phyloP scores from a whole-genome alignment of 1,139 yeast genomes.

The Pichia sp. region DNA sequence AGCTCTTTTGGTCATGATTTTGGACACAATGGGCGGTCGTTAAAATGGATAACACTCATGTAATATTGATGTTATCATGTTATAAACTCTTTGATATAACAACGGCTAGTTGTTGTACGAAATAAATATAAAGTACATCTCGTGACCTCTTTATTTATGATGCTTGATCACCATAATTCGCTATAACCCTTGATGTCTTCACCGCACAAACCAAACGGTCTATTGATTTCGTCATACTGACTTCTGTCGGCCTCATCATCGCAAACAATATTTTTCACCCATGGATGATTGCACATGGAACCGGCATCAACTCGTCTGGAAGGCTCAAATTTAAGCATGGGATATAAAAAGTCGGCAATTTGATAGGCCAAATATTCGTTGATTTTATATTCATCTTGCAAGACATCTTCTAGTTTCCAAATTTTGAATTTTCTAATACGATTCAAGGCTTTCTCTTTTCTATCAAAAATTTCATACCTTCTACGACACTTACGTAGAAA shows the following conservation, averaged over 20 bases:
- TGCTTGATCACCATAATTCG: conserved; percentile 3
- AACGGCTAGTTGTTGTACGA: too few species aligned
- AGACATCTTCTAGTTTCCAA: conserved; percentile 58
- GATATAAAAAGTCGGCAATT: conserved; percentile 51
- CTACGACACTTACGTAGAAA: conserved; percentile 40
- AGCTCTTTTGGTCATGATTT: too few species aligned
- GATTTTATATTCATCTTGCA: conserved; percentile 72
- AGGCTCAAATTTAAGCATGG: conserved; percentile 63
- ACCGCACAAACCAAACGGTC: conserved; percentile 38
- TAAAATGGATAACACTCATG: too few species aligned
- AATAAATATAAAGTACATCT: too few species aligned
- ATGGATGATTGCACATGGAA: conserved; percentile 65
- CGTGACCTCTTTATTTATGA: too few species aligned
- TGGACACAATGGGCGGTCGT: too few species aligned
- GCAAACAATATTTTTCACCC: conserved; percentile 48
- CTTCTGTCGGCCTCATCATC: conserved; percentile 7
- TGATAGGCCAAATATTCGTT: conserved; percentile 77
- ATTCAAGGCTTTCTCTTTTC: conserved; percentile 20
- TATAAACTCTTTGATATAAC: too few species aligned
- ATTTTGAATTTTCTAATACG: conserved; percentile 53
- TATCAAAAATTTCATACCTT: conserved; percentile 42
- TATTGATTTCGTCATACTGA: neutral
- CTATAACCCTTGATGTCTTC: conserved; percentile 51
- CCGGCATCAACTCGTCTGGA: conserved; percentile 69
- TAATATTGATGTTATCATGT: too few species aligned